Percentiles rank a stretch among this genome's conserved stretches.
Conservation (phyloP, 192 early-diverging fungal genomes). For the Gonapodya prolifera region DNA sequence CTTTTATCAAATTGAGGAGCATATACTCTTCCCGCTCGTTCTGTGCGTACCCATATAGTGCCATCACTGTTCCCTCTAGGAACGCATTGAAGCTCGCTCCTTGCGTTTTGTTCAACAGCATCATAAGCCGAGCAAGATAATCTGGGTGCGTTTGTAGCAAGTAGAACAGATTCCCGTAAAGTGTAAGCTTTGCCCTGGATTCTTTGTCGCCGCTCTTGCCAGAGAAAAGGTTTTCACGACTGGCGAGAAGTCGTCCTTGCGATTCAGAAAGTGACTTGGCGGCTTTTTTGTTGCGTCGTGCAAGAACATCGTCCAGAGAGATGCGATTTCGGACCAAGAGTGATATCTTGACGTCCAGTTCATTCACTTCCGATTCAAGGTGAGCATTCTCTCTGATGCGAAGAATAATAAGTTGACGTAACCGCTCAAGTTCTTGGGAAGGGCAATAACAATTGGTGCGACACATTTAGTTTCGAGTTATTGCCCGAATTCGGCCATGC, state of each 20-base stretch:
- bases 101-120: constrained; percentile 66
- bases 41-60: constrained; percentile 94
- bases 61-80: constrained; percentile 73
- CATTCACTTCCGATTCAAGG: constrained; percentile 61
- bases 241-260: background rate
- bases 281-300: constrained; percentile 40
- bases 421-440: constrained; percentile 53
- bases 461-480: constrained; percentile 13
- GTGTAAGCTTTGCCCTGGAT: constrained; percentile 54
- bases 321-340: constrained; percentile 91
- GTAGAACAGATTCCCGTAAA: constrained; percentile 93
- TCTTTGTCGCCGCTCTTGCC: constrained; percentile 76
- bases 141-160: constrained; percentile 90
- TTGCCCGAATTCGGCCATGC: background rate
- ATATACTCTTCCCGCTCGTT: constrained; percentile 93
- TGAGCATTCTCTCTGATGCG: constrained; percentile 81
- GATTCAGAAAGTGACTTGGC: constrained; percentile 11
- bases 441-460: constrained; percentile 6
- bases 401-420: constrained; percentile 75
- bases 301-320: constrained; percentile 85
- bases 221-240: constrained; percentile 39
- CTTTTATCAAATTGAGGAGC: constrained; percentile 84
- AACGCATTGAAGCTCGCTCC: constrained; percentile 37
- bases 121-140: constrained; percentile 82
- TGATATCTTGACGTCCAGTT: constrained; percentile 93